Conservation (phyloP, 768 basidiomycete genomes). For the Strobilomyces echinocephalus region DNA sequence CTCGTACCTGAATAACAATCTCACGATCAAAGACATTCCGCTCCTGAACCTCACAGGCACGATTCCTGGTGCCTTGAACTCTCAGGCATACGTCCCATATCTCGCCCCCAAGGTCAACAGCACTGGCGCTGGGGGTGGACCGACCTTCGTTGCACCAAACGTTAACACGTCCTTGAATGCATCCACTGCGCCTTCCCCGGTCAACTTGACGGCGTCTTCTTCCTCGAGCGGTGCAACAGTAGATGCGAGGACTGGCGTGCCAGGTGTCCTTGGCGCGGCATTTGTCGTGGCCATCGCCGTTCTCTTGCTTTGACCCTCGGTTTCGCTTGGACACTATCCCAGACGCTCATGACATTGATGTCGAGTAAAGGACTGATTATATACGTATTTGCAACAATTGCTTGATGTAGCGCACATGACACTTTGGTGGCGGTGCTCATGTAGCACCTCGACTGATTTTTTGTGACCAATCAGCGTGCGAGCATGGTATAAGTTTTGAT, state of each 20-base stretch:
- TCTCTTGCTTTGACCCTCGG: slow-evolving; percentile 9
- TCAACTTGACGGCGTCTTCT: slow-evolving; percentile 34
- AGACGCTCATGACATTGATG: not conserved
- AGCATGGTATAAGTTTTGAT: slow-evolving; percentile 5
- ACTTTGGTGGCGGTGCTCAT: slow-evolving; percentile 12
- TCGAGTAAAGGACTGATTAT: not conserved
- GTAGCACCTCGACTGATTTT: slow-evolving; percentile 24
- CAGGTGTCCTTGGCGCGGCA: slow-evolving; percentile 6
- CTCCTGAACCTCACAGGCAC: slow-evolving; percentile 39
- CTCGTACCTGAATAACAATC: slow-evolving; percentile 38
- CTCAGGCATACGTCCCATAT: slow-evolving; percentile 38
- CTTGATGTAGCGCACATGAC: too few species aligned
- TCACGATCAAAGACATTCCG: slow-evolving; percentile 28
- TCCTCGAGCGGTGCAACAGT: slow-evolving; percentile 3
- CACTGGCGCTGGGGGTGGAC: slow-evolving; percentile 39
- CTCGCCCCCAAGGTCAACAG: slow-evolving; percentile 35
- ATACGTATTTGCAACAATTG: too few species aligned
- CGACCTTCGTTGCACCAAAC: slow-evolving; percentile 34
- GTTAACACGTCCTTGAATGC: slow-evolving; percentile 34
- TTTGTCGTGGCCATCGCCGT: slow-evolving; percentile 2
- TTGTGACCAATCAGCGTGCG: slow-evolving; percentile 18
- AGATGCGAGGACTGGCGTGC: slow-evolving; percentile 1
- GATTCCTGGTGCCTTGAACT: slow-evolving; percentile 43
- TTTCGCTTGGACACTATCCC: not conserved
- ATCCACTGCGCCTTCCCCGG: slow-evolving; percentile 33